Conservation (phyloP, 495 filamentous ascomycete genomes). For the Lentithecium fluviatile region DNA sequence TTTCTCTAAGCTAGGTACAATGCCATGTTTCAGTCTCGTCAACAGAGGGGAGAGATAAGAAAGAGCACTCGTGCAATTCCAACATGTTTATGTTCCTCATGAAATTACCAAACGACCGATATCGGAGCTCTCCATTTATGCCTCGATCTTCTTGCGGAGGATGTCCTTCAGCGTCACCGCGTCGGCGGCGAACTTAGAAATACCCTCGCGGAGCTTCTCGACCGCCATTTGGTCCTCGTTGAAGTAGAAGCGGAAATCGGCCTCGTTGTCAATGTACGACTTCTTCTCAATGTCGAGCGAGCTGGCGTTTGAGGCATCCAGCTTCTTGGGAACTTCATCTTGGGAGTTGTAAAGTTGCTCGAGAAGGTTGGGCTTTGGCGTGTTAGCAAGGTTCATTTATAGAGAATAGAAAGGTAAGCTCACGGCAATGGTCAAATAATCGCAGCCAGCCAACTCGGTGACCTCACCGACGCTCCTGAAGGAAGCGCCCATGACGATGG, state of each 20-base stretch:
- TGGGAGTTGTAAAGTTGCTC: constrained; percentile 87
- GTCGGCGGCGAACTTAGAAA: constrained; percentile 98
- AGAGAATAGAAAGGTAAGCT: constrained; percentile 38
- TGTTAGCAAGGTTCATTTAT: not conserved
- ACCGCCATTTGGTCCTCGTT: constrained; percentile 99
- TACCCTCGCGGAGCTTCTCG: constrained; percentile 98
- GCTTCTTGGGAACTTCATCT: constrained; percentile 85
- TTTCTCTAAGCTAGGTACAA: not conserved
- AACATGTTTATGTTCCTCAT: constrained; percentile 1
- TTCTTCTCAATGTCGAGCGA: constrained; percentile 78
- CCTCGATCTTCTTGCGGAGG: constrained; percentile 74
- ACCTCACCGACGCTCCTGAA: constrained; percentile 96
- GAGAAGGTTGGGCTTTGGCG: constrained; percentile 77
- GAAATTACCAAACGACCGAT: constrained; percentile 16
- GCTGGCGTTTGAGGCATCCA: constrained; percentile 64
- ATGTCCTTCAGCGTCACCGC: constrained; percentile 90
- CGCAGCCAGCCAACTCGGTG: constrained; percentile 94
- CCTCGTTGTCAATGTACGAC: constrained; percentile 85
- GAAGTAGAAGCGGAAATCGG: constrained; percentile 95
- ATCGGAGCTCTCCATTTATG: constrained; percentile 31
- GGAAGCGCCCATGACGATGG: constrained; percentile 98
- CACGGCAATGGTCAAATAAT: constrained; percentile 98
- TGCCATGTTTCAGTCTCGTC: constrained; percentile 10
- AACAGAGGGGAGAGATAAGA: not conserved
- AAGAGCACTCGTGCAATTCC: constrained; percentile 2